Evolutionary conservation across 805 yeast species (phyloP), one percentile per base, ranked within the genome.

Genomic region (Sugiyamaella lignohabitans): DNA sequence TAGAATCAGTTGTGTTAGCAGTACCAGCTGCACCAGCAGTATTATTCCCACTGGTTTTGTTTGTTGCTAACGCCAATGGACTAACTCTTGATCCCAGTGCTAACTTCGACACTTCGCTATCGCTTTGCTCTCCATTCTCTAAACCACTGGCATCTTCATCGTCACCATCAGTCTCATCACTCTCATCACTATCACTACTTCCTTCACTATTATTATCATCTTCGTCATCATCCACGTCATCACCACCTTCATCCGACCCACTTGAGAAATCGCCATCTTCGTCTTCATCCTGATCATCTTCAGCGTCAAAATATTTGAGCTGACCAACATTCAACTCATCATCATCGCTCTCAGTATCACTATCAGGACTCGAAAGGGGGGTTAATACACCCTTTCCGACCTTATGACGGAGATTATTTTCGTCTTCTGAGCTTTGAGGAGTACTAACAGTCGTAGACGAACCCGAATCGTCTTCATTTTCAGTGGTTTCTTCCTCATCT

Each of bases 81-180:
- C n/a, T n/a, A n/a, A n/a, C n/a, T n/a, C n/a, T n/a, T n/a, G n/a
- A n/a, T n/a, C n/a, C n/a, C n/a, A n/a, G n/a, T n/a, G n/a, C n/a
- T n/a, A n/a, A n/a, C n/a, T n/a, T n/a, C n/a, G n/a, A n/a, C n/a
- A n/a, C n/a, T n/a, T n/a, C n/a, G n/a, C n/a, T n/a, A n/a, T n/a
- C n/a, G n/a, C n/a, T n/a, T n/a, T n/a, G n/a, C n/a, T n/a, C n/a
- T n/a, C n/a, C n/a, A n/a, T n/a, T n/a, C n/a, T n/a, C n/a, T n/a
- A n/a, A n/a, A n/a, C n/a, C n/a, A n/a, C n/a, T n/a, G n/a, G 54
- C 55, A n/a, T 59, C 56, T 16, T 23, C 20, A 11, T 18, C 17
- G 16, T 17, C 42, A 14, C 37, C 11, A 14, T 38, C 40, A 11
- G 46, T 17, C 34, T 45, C 38, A 4, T 21, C 23, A n/a, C 17